Evolutionary conservation across 1,139 yeast genomes (phyloP).

Genomic region (Arxiozyma slooffiae): DNA sequence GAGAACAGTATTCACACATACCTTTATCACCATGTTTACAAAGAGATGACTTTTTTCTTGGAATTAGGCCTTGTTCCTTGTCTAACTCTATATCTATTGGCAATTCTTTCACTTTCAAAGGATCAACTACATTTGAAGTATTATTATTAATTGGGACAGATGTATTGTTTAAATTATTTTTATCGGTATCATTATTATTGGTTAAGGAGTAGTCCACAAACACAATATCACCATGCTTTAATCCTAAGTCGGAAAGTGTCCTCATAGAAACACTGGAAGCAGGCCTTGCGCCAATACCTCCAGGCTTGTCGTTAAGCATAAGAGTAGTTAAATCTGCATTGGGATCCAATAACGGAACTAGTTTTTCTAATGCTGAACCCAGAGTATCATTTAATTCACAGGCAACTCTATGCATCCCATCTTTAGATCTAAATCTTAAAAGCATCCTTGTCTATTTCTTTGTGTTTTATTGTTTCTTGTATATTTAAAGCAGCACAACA

Average conservation of each 20-base stretch:
- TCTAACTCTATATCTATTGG: constrained; percentile 64
- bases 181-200: constrained; percentile 1
- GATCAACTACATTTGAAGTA: constrained; percentile 4
- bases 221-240: constrained; percentile 78
- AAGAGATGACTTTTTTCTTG: constrained; percentile 49
- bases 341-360: constrained; percentile 24
- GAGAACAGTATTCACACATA: constrained; percentile 96
- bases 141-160: not conserved
- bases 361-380: constrained; percentile 38
- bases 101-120: constrained; percentile 35
- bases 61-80: constrained; percentile 60
- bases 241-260: constrained; percentile 46
- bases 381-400: constrained; percentile 45
- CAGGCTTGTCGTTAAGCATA: constrained; percentile 39
- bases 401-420: constrained; percentile 67
- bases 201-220: constrained; percentile 42
- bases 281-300: not conserved
- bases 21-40: constrained; percentile 90
- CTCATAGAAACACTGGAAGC: constrained; percentile 27
- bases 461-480: no score
- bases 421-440: constrained; percentile 70
- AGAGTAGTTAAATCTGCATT: constrained; percentile 20
- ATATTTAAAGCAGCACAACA: not conserved
- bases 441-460: no score
- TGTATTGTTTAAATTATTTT: constrained; percentile 3